Base-by-base conservation (phyloP, 1,139 yeast species). In the Yamadazyma songkhlaensis region DNA sequence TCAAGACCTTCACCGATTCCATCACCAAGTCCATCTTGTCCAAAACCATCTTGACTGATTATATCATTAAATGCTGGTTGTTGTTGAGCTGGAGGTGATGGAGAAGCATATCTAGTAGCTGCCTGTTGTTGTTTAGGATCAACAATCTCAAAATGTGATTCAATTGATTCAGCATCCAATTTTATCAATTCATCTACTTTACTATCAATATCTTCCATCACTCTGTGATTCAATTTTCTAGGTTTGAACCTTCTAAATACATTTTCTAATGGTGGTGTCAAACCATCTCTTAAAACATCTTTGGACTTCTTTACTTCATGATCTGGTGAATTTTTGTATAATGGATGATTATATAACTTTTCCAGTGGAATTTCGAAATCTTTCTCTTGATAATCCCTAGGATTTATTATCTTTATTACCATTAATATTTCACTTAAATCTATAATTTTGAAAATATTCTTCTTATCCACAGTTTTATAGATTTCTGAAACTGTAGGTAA, bases 401-500 rank as follows among this genome's bases (percentile, higher is more conserved):
- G 73, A 36, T 79, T 72, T 7, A 89, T 73, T 6, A 75, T 70
- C 39, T 77, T 81, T 4, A 89, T 70, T 4, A 92, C 94, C 11
- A 90, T 64, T 35, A 94, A 64, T 67, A 94, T 85, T 59, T 94
- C 97, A 41, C 87, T 79, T 7, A 92, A 69, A 58, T 94, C 97
- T 26, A 89, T 72, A 0, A 94, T 81, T 55, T 94, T 94, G 65
- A 84, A 84, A 25, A 92, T 75, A 53, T 88, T 92, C 59, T 90
- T 92, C 53, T 84, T 78, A 57, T 94, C 98, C 22, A 90, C 78
- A 2, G 96, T 83, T 60, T 94, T 94, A 56, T 83, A 88, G 6
- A 87, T 79, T 56, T 94, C 98, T 4, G 89, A 78, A 9, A 90
- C 62, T 0, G 96, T 87, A 0, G 99, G 99, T 45, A 94, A 64